phyloP scores from a whole-genome alignment of 169 alveolate species.

The Ichthyophthirius multifiliis region DNA sequence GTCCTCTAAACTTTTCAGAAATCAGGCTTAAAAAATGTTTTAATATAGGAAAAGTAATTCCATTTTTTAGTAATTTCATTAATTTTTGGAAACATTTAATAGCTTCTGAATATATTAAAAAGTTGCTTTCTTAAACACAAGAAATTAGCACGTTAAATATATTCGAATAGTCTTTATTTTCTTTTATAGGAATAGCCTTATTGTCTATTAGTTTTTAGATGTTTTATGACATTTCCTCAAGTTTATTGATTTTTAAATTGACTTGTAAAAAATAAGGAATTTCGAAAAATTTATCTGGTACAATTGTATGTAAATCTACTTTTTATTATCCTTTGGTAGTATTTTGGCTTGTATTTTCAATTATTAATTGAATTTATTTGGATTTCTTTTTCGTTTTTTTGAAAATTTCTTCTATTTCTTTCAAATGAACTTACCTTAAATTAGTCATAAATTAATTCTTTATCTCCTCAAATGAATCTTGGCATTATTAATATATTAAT shows the following conservation, averaged over 20 bases:
- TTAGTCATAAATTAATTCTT: not conserved
- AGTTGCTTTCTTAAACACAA: slow-evolving; percentile 4
- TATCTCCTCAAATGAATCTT: not conserved
- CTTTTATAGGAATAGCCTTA: not conserved
- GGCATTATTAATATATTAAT: not conserved
- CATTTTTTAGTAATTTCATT: not conserved
- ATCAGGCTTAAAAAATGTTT: not conserved
- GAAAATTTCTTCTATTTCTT: not conserved
- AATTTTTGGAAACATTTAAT: not conserved
- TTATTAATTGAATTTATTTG: not conserved
- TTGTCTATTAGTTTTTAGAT: not conserved
- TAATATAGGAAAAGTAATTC: not conserved
- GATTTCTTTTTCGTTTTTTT: not conserved
- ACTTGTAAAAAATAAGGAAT: not conserved
- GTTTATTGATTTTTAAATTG: not conserved
- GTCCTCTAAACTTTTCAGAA: slow-evolving; percentile 12
- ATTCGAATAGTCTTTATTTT: slow-evolving; percentile 5
- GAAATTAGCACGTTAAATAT: not conserved
- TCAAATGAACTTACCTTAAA: not conserved
- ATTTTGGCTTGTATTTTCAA: not conserved
- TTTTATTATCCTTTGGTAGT: not conserved
- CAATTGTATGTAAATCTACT: not conserved
- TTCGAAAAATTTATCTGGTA: slow-evolving; percentile 18
- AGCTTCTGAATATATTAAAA: not conserved
- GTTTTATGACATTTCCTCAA: not conserved